Evolutionary conservation across 2,329 filamentous ascomycete genomes (phyloP).

Genomic region (Diaporthe vexans): DNA sequence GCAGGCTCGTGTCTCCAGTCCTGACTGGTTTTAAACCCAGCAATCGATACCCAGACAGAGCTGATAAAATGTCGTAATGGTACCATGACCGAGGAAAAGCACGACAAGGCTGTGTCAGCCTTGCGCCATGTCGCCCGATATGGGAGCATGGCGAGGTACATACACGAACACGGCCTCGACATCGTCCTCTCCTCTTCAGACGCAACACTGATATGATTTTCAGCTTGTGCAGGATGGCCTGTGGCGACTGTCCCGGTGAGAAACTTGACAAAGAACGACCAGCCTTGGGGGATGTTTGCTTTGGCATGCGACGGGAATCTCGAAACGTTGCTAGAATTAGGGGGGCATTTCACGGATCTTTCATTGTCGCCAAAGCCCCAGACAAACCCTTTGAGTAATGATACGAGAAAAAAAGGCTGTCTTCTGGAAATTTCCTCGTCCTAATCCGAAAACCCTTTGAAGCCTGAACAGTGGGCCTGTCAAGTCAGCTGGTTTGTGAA

Average conservation of each 20-base stretch:
- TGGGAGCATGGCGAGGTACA: constrained; percentile 39
- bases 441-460: no score
- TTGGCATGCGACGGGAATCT: constrained; percentile 44
- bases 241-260: constrained; percentile 47
- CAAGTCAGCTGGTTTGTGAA: no score
- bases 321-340: constrained; percentile 46
- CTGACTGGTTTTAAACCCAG: constrained; percentile 3
- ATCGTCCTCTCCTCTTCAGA: constrained; percentile 44
- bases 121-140: constrained; percentile 37
- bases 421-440: no score
- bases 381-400: constrained; percentile 16
- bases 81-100: constrained; percentile 37
- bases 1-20: not conserved
- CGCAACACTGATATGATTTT: constrained; percentile 41
- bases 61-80: constrained; percentile 40
- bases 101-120: constrained; percentile 33
- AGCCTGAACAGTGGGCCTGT: no score
- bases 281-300: constrained; percentile 48
- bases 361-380: not conserved
- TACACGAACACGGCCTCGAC: constrained; percentile 42
- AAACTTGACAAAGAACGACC: constrained; percentile 45
- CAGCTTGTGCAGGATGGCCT: constrained; percentile 46
- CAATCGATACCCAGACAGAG: constrained; percentile 39
- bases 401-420: not conserved
- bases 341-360: constrained; percentile 41